Evolutionary conservation across 2,329 filamentous ascomycete genomes (phyloP).

Genomic region (Aureobasidium sp.): DNA sequence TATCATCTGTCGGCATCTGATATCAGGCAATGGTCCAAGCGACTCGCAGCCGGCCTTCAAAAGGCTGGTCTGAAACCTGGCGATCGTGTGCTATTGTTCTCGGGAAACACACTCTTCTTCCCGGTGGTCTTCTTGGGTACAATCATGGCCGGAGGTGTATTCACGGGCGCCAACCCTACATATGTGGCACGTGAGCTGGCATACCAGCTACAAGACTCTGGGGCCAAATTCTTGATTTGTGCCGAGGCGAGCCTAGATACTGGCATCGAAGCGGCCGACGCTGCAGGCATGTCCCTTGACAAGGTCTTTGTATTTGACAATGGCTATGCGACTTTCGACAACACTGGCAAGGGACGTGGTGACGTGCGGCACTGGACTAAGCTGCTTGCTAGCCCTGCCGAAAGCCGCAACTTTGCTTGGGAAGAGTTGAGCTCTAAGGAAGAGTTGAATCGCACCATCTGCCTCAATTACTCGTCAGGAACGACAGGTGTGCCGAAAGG

Average conservation of each 20-base stretch:
- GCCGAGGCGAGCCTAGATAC: conserved; percentile 53
- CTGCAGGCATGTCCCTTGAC: conserved; percentile 48
- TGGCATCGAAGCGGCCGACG: conserved; percentile 58
- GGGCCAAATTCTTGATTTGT: conserved; percentile 60
- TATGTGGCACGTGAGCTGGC: conserved; percentile 66
- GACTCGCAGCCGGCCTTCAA: conserved; percentile 60
- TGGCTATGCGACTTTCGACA: conserved; percentile 39
- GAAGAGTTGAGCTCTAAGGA: conserved; percentile 46
- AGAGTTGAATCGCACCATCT: conserved; percentile 49
- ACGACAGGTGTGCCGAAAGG: conserved; percentile 65
- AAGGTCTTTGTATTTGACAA: conserved; percentile 62
- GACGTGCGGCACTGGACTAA: conserved; percentile 57
- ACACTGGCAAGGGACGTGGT: conserved; percentile 25
- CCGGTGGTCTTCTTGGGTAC: conserved; percentile 64
- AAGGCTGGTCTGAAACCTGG: conserved; percentile 58
- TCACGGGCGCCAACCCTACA: conserved; percentile 67
- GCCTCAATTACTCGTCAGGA: conserved; percentile 72
- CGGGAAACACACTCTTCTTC: conserved; percentile 67
- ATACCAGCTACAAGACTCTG: conserved; percentile 67
- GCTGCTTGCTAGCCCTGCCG: conserved; percentile 46
- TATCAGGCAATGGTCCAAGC: conserved; percentile 65
- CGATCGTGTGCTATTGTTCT: conserved; percentile 67
- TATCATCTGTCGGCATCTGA: conserved; percentile 57
- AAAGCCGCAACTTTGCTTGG: conserved; percentile 59
- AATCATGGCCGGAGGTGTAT: conserved; percentile 70